Conservation (phyloP, 306 rosid species). For the Sicyos edulis region DNA sequence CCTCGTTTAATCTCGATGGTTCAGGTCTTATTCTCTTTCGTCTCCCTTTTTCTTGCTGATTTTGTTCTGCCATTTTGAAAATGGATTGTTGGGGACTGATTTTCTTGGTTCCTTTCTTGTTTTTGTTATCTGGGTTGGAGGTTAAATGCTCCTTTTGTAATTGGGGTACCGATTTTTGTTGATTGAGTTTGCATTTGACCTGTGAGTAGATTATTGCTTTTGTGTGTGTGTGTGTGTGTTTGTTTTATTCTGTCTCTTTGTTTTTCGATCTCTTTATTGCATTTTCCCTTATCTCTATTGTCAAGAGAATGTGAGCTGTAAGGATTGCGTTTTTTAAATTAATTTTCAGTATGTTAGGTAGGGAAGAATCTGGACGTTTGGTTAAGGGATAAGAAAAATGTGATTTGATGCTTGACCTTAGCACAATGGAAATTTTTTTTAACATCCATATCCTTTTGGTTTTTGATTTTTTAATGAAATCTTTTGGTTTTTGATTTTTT, state of each 20-base stretch:
- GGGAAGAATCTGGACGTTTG: conserved; percentile 12
- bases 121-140: no score
- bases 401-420: background rate
- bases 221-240: background rate
- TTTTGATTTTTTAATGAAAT: background rate
- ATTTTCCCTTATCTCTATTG: conserved; percentile 12
- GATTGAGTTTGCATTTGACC: no score
- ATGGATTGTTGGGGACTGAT: no score
- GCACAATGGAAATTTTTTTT: conserved; percentile 1
- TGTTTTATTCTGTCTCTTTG: conserved; percentile 4
- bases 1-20: no score
- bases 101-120: no score
- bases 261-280: background rate
- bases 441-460: background rate
- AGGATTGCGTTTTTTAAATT: background rate
- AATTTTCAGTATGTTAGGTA: conserved; percentile 2
- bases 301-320: background rate
- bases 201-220: no score
- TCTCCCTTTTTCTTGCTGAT: no score
- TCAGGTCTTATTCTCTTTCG: no score
- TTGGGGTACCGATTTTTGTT: no score
- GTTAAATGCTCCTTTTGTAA: no score
- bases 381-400: background rate
- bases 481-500: no score
- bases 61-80: no score